Evolutionary conservation across 164 flowering plant genomes (phyloP).

Genomic region (Amborella trichopoda): DNA sequence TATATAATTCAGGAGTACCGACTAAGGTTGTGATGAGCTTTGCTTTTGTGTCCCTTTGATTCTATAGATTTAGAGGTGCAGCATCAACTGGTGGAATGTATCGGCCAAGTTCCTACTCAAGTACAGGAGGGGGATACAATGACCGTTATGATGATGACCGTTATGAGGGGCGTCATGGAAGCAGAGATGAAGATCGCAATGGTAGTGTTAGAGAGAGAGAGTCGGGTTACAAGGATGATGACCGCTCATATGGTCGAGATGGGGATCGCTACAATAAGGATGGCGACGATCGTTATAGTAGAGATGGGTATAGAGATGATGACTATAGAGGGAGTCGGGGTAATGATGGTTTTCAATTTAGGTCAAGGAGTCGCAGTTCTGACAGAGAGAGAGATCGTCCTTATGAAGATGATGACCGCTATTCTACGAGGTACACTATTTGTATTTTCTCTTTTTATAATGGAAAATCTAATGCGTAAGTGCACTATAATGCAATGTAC

Average conservation of each 20-base stretch:
- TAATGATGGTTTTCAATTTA: conserved; percentile 47
- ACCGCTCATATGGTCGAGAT: conserved; percentile 45
- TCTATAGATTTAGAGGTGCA: conserved; percentile 43
- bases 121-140: conserved; percentile 42
- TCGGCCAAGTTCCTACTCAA: conserved; percentile 43
- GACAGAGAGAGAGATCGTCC: conserved; percentile 54
- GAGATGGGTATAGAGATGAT: conserved; percentile 65
- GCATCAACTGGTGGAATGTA: conserved; percentile 64
- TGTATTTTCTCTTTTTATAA: no score
- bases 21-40: no score
- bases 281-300: conserved; percentile 14
- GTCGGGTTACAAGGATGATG: conserved; percentile 59
- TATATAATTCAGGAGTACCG: no score
- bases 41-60: no score
- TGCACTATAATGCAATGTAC: no score
- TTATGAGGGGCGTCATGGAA: conserved; percentile 43
- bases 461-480: no score
- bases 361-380: conserved; percentile 60
- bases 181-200: conserved; percentile 51
- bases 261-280: conserved; percentile 23
- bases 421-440: conserved; percentile 80
- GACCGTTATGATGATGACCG: conserved; percentile 58
- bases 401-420: conserved; percentile 67
- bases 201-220: conserved; percentile 71
- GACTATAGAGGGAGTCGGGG: conserved; percentile 49